Conservation (phyloP, 1,139 yeast species). For the Blastobotrys petasosporus region DNA sequence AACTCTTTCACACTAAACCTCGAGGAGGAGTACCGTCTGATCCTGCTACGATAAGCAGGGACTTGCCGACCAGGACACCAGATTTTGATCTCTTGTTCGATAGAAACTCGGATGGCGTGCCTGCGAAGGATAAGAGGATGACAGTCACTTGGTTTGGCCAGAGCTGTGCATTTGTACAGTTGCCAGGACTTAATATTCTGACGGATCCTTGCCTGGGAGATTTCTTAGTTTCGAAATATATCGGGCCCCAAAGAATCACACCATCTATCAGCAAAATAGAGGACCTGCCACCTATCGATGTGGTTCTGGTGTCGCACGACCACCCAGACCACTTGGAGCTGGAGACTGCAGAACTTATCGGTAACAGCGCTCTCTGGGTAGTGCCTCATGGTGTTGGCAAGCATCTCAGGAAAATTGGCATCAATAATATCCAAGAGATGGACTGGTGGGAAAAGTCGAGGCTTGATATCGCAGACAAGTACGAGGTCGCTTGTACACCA, state of each 20-base stretch:
- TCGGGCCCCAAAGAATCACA: slow-evolving; percentile 80
- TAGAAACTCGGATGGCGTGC: slow-evolving; percentile 9
- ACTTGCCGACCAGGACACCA: slow-evolving; percentile 57
- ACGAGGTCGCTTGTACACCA: slow-evolving; percentile 83
- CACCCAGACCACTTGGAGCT: slow-evolving; percentile 92
- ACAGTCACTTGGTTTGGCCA: slow-evolving; percentile 91
- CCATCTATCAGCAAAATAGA: slow-evolving; percentile 61
- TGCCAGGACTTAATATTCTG: slow-evolving; percentile 65
- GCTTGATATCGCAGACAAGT: slow-evolving; percentile 44
- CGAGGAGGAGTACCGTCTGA: slow-evolving; percentile 63
- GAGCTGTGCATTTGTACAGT: slow-evolving; percentile 70
- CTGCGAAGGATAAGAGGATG: slow-evolving; percentile 42
- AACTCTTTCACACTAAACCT: slow-evolving; percentile 58
- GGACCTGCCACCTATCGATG: slow-evolving; percentile 61
- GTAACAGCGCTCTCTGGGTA: slow-evolving; percentile 65
- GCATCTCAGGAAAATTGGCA: slow-evolving; percentile 52
- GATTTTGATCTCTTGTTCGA: slow-evolving; percentile 42
- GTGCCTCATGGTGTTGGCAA: slow-evolving; percentile 75
- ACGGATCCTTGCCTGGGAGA: slow-evolving; percentile 83
- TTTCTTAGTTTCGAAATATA: slow-evolving; percentile 50
- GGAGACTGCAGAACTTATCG: slow-evolving; percentile 51
- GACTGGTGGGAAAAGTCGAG: slow-evolving; percentile 84
- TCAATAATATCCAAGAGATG: slow-evolving; percentile 56
- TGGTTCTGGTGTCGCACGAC: slow-evolving; percentile 81
- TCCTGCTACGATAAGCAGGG: slow-evolving; percentile 36